Evolutionary conservation across 2,329 filamentous ascomycete species (phyloP), one percentile per base, ranked within the genome.

Genomic region (Raffaelea ambrosiae): DNA sequence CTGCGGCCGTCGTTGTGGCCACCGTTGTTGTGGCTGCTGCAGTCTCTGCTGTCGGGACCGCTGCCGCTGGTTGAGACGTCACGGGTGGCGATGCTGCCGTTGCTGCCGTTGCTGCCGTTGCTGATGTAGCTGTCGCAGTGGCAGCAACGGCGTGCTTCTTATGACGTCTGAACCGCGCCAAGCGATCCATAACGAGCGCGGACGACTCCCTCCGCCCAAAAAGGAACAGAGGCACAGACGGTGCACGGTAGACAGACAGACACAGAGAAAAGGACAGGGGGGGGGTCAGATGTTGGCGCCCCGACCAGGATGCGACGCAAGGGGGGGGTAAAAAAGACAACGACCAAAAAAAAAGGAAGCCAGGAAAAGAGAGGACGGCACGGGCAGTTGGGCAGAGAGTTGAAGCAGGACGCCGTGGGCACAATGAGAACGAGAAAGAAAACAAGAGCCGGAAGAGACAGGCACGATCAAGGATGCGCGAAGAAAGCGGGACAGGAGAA

Each of bases 131-230:
- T 13, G 43, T 48, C 22, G 54, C 49, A 16, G 50, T 46, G 3
- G 48, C 46, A 7, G 44, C 50, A 5, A 50, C 47, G 23, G 53
- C 48, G 39, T 54, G 53, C 44, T 62, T 57, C 46, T 59, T 62
- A 46, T 55, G 59, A 41, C 59, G 61, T 39, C 60, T 55, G 38
- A 62, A 62, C 23, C 58, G 60, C 40, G 57, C 55, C 41, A 63
- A 55, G 44, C 59, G 59, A 35, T 60, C 59, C 60, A 64, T 64
- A 19, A 47, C 47, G 42, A 22, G 23, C 9, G 20, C n/a, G 21
- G 13, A 16, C 19, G 22, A 20, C 23, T 21, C 19, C 41, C 42
- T 10, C 13, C 43, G 26, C 16, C 21, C n/a, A 39, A 33, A 44
- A 43, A 18, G n/a, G 19, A 18, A 20, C 35, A 26, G 13, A 40